Base-by-base conservation (phyloP, 257 asterid genomes). In the Euphrasia confusa region DNA sequence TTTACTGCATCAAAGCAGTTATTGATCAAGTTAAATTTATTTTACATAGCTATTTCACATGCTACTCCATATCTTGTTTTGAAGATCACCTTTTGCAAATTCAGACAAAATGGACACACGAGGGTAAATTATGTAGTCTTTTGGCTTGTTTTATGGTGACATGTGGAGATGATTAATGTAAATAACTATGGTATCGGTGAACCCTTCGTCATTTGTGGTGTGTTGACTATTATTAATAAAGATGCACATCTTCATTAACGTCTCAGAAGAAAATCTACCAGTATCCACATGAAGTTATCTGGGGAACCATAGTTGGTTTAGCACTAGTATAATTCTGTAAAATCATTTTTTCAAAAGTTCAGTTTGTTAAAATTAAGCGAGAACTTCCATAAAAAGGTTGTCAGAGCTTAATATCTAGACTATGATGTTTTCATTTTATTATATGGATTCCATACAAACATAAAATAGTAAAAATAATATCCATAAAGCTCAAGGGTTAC, bases 401-500 rank as follows among this genome's bases (percentile, higher is more conserved):
- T n/a, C 35, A 10, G 45, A 61, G 44, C 6, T 27, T 50, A 62
- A 32, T 61, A 49, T 69, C 33, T 65, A 39, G 44, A 44, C 44
- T 26, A 50, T 37, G 65, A 35, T 64, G 40, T 39, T 53, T 57
- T 10, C 65, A 56, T 40, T 12, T 12, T 57, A 15, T 35, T 18
- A 47, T 30, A 14, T 50, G 33, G 61, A 55, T 64, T 61, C 28
- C 18, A 37, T 54, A 60, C 42, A 44, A 13, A 50, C n/a, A n/a
- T n/a, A n/a, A n/a, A n/a, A n/a, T n/a, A n/a, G 39, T 26, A 27
- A 30, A 28, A 50, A 37, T 35, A 64, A 42, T 44, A 69, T 3
- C 14, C 60, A n/a, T 14, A 39, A 48, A 62, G 65, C 32, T 54
- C 61, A 68, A 61, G 65, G 60, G 60, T 45, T 5, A 26, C 48